These are phyloP conservation scores for Globisporangium irregulare DNA, from an alignment of 352 stramenopile species.

Conservation along the genomic window DNA sequence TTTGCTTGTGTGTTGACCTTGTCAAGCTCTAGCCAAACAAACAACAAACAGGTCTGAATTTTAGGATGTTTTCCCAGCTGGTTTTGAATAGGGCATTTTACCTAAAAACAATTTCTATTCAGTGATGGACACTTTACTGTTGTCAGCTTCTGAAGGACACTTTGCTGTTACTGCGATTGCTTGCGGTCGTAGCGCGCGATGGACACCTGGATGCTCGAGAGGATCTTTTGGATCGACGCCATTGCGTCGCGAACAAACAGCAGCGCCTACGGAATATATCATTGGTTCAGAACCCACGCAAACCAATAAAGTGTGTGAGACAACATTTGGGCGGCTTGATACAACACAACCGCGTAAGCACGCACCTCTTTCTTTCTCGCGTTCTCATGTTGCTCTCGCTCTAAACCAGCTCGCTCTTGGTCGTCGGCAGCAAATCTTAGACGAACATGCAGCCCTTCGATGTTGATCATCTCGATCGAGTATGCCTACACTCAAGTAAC, in stretches of 20 bases:
- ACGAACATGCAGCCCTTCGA: constrained; percentile 40
- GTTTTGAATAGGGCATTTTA: neutral
- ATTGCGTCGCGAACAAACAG: constrained; percentile 45
- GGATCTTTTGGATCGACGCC: constrained; percentile 43
- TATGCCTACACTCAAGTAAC: constrained; percentile 27
- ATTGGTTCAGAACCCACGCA: neutral
- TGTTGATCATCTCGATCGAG: constrained; percentile 50
- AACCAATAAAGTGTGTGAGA: neutral
- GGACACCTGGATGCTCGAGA: constrained; percentile 36
- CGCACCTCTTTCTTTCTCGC: constrained; percentile 37
- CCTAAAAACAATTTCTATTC: neutral
- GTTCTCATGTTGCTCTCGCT: constrained; percentile 24
- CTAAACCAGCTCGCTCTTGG: constrained; percentile 17
- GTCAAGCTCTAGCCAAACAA: neutral
- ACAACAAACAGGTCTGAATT: neutral
- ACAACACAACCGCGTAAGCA: neutral
- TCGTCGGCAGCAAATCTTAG: constrained; percentile 22
- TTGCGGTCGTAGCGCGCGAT: constrained; percentile 40
- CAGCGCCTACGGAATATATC: constrained; percentile 20
- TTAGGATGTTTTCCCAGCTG: neutral
- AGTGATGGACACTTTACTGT: neutral
- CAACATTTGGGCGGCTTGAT: neutral
- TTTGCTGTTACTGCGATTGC: neutral
- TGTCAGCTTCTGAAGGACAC: neutral
- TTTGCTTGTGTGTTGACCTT: neutral